phyloP scores from a whole-genome alignment of 148 eudicot genomes.

The Polygonum aviculare region DNA sequence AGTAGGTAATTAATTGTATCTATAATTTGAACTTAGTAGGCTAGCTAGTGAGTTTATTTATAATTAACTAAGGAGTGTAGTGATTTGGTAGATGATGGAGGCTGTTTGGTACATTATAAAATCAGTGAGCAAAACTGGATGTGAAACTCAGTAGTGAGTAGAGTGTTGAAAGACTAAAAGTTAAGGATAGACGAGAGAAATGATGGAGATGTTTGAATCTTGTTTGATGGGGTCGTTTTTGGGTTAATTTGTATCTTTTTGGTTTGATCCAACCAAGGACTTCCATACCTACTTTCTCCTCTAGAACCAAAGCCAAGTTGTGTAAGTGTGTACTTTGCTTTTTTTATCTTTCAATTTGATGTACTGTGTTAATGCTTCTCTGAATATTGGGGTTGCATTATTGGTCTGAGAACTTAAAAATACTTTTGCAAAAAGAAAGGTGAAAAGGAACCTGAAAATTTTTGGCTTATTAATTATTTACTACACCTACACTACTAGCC shows the following conservation, averaged over 20 bases:
- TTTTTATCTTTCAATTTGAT: background rate
- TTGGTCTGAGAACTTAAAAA: background rate
- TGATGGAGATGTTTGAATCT: constrained; percentile 2
- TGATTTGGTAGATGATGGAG: background rate
- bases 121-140: background rate
- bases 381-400: background rate
- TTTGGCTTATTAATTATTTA: too few relatives aligned
- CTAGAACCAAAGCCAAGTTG: constrained; percentile 73
- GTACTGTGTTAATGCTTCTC: background rate
- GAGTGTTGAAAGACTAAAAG: background rate
- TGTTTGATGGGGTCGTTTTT: background rate
- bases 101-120: background rate
- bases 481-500: too few relatives aligned
- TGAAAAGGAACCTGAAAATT: background rate
- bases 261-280: constrained; percentile 81
- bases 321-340: constrained; percentile 50
- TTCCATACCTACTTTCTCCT: constrained; percentile 61
- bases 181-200: background rate
- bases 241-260: too few relatives aligned
- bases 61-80: too few relatives aligned
- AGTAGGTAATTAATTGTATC: too few relatives aligned
- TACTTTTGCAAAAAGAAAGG: background rate
- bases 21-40: too few relatives aligned
- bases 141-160: too few relatives aligned
- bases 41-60: too few relatives aligned